Base-by-base conservation (phyloP, 331 rosid genomes). In the Saraca asoca region DNA sequence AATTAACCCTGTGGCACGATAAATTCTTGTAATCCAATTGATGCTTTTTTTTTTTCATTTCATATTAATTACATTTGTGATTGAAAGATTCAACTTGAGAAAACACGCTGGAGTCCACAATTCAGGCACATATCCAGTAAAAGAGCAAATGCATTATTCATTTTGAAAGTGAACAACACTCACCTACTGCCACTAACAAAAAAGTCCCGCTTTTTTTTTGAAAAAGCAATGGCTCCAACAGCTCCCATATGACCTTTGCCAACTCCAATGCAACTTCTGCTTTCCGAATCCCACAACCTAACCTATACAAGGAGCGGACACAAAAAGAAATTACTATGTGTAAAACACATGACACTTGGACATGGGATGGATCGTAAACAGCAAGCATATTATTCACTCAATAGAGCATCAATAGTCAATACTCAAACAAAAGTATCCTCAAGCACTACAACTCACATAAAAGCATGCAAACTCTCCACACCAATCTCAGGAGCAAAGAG, bases 101-200 rank as follows among this genome's bases (percentile, higher is more conserved):
- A 71, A 65, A 24, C 2, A 15, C 61, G 34, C n/a, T 39, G 49
- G 12, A 56, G 6, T 38, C 48, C 58, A 58, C 24, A 57, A 45
- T 43, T 51, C 18, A 71, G 19, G 42, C 35, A n/a, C n/a, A 46
- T 13, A 43, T 39, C 19, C n/a, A 68, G 66, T 31, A 12, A 66
- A 63, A 66, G 13, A 7, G 12, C 19, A 18, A 56, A 38, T 2
- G 46, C 53, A 14, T 29, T 42, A 9, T 63, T 55, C 17, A n/a
- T 42, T 14, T 56, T 4, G 10, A 37, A 19, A 54, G 56, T 13
- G 16, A 63, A 48, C 61, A 12, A 45, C 16, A 73, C 91, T 61
- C 71, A 93, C 98, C 96, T 79, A 64, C 98, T 90, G 65, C 98
- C 98, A 78, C 98, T 90, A 57, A 93, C 87, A 69, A 93, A 93